Base-by-base conservation (phyloP, 495 filamentous ascomycete species). In the Penicillium salamii region DNA sequence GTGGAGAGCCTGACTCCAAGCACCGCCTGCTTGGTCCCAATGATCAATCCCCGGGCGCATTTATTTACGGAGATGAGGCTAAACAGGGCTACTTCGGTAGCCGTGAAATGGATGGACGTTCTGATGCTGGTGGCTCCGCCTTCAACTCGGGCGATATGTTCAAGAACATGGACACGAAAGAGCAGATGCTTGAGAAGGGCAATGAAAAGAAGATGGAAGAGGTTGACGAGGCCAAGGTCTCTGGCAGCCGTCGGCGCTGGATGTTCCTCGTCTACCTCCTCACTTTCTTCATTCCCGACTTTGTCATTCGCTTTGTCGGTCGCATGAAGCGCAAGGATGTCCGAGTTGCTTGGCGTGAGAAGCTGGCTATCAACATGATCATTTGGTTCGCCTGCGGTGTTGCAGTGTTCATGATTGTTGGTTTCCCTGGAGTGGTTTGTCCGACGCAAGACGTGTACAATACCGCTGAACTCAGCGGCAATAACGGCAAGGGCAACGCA, bases 111-210 rank as follows among this genome's bases (percentile, higher is more conserved):
- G 93, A 98, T 61, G 75, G 84, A 2, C 84, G 90, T 44, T 97
- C 92, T 15, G 91, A 98, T 24, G 91, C 91, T 5, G 92, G 90
- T 3, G 89, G 78, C 1, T 95, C 89, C 12, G 91, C 91, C 13
- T 87, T 95, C 55, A 86, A 89, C 47, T 86, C 82, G 40, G 92
- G 93, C 13, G 91, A 98, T 62, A 96, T 98, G 92, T 98, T 98
- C 80, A 87, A 86, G 53, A 95, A 96, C 53, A 76, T 97, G n/a
- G 91, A 97, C 53, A 96, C 89, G 3, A 80, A 87, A 44, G 85
- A 95, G 65, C 87, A 93, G 66, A 65, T 97, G 88, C 88, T 91
- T 3, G 91, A 97, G 63, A 95, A 96, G 43, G 90, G 88, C 52
- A 92, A 95, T 56, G 88, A 95, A 47, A 89, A 90, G 65, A 83